Conservation (phyloP, 805 yeast genomes). For the Nakazawaea ernobii region DNA sequence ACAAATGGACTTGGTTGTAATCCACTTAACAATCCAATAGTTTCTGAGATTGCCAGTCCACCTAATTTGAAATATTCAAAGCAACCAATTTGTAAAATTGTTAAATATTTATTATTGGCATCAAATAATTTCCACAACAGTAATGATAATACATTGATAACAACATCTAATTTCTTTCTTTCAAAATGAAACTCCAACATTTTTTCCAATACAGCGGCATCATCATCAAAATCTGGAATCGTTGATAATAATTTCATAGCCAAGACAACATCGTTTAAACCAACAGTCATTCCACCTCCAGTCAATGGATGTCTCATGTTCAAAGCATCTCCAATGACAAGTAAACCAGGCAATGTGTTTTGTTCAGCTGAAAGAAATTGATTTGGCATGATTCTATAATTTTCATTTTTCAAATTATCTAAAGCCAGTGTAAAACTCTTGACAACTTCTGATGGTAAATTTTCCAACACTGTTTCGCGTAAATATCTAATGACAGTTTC, state of each 20-base stretch:
- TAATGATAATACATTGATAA: conserved; percentile 82
- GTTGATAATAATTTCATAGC: conserved; percentile 56
- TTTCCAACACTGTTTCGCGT: conserved; percentile 52
- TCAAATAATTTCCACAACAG: conserved; percentile 89
- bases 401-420: conserved; percentile 26
- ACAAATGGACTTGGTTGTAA: conserved; percentile 67
- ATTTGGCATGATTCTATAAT: conserved; percentile 87
- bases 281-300: conserved; percentile 99
- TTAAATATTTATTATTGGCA: conserved; percentile 65
- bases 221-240: conserved; percentile 53
- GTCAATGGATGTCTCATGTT: conserved; percentile 98
- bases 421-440: conserved; percentile 71
- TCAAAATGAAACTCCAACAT: conserved; percentile 66
- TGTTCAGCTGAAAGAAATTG: conserved; percentile 78
- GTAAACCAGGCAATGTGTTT: conserved; percentile 67
- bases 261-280: conserved; percentile 75
- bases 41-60: conserved; percentile 72
- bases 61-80: conserved; percentile 81
- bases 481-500: conserved; percentile 54
- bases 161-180: conserved; percentile 76
- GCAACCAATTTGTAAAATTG: conserved; percentile 80
- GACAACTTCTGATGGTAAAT: conserved; percentile 56
- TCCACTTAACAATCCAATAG: conserved; percentile 81
- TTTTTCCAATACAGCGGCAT: conserved; percentile 48
- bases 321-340: conserved; percentile 86